A percentile compares a stretch with the other conserved stretches of the same genome.
Conservation (phyloP, 257 asterid species). For the Verbena officinalis region DNA sequence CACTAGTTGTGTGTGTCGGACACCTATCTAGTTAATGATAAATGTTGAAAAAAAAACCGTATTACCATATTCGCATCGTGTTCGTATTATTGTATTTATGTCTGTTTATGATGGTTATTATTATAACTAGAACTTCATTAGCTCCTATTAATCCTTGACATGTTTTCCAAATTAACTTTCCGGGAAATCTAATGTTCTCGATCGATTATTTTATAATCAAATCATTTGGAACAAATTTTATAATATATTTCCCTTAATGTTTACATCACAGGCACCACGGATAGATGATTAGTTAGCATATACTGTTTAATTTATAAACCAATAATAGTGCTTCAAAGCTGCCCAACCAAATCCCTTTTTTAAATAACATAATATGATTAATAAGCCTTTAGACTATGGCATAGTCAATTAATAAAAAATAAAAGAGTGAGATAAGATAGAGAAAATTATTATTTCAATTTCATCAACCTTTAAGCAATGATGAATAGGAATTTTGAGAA, state of each 20-base stretch:
- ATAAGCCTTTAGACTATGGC: conserved; percentile 19
- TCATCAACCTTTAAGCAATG: conserved; percentile 1
- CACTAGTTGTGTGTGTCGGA: no score
- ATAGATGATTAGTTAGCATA: not conserved
- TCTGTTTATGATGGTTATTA: no score
- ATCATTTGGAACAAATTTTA: conserved; percentile 2
- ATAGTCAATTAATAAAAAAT: conserved; percentile 15
- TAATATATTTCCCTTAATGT: not conserved
- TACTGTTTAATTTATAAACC: not conserved
- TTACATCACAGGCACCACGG: not conserved
- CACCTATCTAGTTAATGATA: no score
- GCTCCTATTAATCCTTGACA: conserved; percentile 1
- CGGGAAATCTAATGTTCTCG: not conserved
- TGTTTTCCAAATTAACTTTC: conserved; percentile 16
- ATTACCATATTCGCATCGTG: no score
- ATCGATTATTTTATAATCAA: not conserved
- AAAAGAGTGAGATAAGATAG: conserved; percentile 21
- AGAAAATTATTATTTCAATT: conserved; percentile 1
- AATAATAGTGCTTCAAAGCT: not conserved
- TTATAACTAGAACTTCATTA: no score
- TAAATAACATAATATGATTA: conserved; percentile 16
- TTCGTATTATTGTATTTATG: no score
- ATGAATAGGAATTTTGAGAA: conserved; percentile 12
- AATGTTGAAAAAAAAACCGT: no score
- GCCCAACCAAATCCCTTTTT: not conserved